Evolutionary conservation across 2,329 filamentous ascomycete species (phyloP), one percentile per base, ranked within the genome.

Genomic region (Hymenoscyphus infarciens): DNA sequence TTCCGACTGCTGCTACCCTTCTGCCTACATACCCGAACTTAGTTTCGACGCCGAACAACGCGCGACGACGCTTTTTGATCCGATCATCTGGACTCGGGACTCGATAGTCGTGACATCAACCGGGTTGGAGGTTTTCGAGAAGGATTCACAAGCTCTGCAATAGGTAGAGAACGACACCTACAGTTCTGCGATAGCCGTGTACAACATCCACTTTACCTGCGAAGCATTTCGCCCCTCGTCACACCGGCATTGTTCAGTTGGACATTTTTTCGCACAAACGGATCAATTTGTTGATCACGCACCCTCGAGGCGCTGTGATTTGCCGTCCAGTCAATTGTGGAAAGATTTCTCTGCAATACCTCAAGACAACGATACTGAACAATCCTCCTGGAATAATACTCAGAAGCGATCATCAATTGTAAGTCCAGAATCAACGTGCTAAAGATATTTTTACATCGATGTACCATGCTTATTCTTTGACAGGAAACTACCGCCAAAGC

Each of bases 1-100:
- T n/a, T 60, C 67, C 60, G 65, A 61, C 56, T 64, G 55, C 67
- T 67, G 61, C 59, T 63, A 67, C 62, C 69, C 67, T 54, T 27
- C 65, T 59, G 59, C 61, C 62, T 62, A 69, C 67, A 68, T 67
- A 68, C 63, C 64, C 58, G 61, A 45, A 61, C 27, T 29, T 31
- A 52, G n/a, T 59, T 52, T 53, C 57, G 39, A 59, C 19, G 35
- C 35, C 56, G 55, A 38, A 19, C n/a, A 59, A 56, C 59, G 59
- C 63, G 53, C 55, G n/a, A 35, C 54, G 54, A 55, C 10, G 8
- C 27, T 31, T 61, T 38, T 56, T 38, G 45, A 56, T 62, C 61
- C 65, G 60, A 61, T 42, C 29, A 57, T 56, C 61, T 64, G 61
- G 55, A 61, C 62, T 60, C 55, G 49, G 63, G 57, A 68, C 63